These are phyloP conservation scores for Zoysia matrella DNA, from an alignment of 202 grass and related monocot species.

Conservation along the genomic window DNA sequence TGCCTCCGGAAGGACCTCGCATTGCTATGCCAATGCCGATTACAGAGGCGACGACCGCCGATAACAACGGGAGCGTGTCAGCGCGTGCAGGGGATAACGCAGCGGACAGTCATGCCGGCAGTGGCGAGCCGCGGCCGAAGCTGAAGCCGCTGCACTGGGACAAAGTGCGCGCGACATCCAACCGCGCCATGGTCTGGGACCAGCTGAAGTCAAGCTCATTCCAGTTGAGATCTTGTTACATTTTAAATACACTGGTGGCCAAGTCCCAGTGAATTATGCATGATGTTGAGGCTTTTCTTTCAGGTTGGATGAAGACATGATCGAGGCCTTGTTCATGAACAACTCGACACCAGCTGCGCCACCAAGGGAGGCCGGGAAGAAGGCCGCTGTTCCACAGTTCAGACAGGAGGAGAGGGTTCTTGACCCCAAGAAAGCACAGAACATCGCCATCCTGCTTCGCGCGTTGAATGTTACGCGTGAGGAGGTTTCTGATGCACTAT, in stretches of 20 bases:
- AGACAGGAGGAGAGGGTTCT: slow-evolving; percentile 97
- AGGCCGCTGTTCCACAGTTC: slow-evolving; percentile 45
- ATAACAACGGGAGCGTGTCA: slow-evolving; percentile 54
- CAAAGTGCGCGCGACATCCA: slow-evolving; percentile 76
- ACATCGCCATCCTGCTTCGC: slow-evolving; percentile 92
- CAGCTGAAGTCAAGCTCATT: slow-evolving; percentile 97
- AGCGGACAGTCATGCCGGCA: slow-evolving; percentile 34
- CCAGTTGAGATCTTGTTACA: slow-evolving; percentile 66
- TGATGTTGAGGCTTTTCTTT: slow-evolving; percentile 35
- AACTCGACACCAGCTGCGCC: slow-evolving; percentile 55
- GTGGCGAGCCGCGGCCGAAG: slow-evolving; percentile 61
- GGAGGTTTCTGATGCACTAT: slow-evolving; percentile 85
- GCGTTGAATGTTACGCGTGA: slow-evolving; percentile 94
- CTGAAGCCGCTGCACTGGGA: slow-evolving; percentile 88
- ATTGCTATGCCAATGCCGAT: slow-evolving; percentile 70
- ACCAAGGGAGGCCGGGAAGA: slow-evolving; percentile 67
- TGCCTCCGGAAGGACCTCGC: slow-evolving; percentile 70
- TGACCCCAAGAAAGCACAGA: slow-evolving; percentile 98
- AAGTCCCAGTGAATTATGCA: slow-evolving; percentile 14
- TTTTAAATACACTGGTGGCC: not conserved
- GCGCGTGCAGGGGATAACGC: slow-evolving; percentile 34
- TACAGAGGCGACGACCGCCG: slow-evolving; percentile 35
- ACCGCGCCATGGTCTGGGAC: slow-evolving; percentile 98
- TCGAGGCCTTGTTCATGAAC: slow-evolving; percentile 94
- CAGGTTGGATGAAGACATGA: slow-evolving; percentile 98